Evolutionary conservation across 495 filamentous ascomycete genomes (phyloP).

Genomic region (Hyphodiscus hymeniophilus): DNA sequence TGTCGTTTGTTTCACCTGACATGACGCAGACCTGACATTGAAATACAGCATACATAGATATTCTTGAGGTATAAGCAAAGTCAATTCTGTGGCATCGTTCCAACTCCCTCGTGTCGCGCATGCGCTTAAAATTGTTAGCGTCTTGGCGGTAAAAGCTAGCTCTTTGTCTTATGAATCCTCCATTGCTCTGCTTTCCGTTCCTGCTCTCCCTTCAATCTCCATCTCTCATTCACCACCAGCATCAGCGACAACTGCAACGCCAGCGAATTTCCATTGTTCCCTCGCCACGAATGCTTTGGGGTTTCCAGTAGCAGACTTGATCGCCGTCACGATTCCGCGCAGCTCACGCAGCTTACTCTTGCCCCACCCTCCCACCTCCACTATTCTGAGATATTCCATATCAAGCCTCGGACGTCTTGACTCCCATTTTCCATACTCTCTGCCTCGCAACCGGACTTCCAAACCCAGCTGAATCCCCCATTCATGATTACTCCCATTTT

Average conservation of each 20-base stretch:
- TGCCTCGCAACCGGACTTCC: constrained; percentile 2
- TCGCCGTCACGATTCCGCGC: neutral
- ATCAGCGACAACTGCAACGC: neutral
- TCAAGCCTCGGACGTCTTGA: neutral
- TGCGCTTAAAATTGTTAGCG: no score
- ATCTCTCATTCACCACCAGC: neutral
- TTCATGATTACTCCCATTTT: constrained; percentile 3
- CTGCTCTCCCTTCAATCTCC: no score
- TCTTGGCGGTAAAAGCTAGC: no score
- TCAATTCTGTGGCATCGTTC: no score
- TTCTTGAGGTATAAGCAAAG: neutral
- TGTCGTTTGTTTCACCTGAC: neutral
- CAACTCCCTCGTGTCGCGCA: no score
- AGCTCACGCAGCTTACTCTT: no score
- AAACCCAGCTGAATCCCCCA: constrained; percentile 1
- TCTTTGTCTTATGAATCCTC: no score
- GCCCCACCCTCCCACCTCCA: neutral
- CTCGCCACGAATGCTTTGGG: neutral
- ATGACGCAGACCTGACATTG: neutral
- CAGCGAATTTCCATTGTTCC: neutral
- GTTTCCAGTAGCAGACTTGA: neutral
- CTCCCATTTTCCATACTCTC: constrained; percentile 1
- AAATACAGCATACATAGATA: neutral
- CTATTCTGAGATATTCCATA: neutral
- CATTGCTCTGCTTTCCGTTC: no score